Base-by-base conservation (phyloP, 768 basidiomycete genomes). In the Serendipita indica region DNA sequence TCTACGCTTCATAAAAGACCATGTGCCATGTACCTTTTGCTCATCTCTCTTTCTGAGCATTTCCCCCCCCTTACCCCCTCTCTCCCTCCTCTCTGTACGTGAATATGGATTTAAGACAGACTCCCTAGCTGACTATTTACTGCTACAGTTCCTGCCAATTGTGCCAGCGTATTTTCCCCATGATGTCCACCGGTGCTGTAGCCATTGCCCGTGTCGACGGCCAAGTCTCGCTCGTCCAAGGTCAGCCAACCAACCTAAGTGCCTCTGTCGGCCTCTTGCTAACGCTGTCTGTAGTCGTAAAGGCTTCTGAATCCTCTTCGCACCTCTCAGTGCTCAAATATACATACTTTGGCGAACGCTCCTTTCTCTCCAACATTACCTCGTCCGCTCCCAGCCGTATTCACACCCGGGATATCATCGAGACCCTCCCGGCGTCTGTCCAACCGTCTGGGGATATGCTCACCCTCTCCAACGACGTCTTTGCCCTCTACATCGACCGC, bases 311-410 rank as follows among this genome's bases (percentile, higher is more conserved):
- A n/a, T 20, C 49, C n/a, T 18, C 49, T 27, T 27, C 12, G 20
- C 49, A 54, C 49, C 20, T 54, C 49, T 16, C 20, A 54, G 49
- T 30, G 22, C n/a, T 54, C 49, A 54, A 54, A 54, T 54, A 20
- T 28, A 54, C 49, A 4, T 30, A 22, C 10, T 54, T 54, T 30
- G 49, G 49, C 7, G 49, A 54, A 18, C 4, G 22, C 4, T 27
- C 4, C 7, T 54, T 54, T n/a, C 49, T 54, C 49, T 4, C 49
- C 4, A 54, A 54, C 30, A 7, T 54, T 16, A 54, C 49, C 1
- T 20, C 16, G 20, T 22, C 49, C 0, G 20, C 49, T 1, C 49
- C 49, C 4, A 22, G 20, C 3, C 30, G 49, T n/a, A 10, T 54
- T 16, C 3, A 20, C 16, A 25, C 20, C 7, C 7, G 10, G 5